These are phyloP conservation scores for Backusella sp. DNA, from an alignment of 192 early-diverging fungal genomes.

Conservation along the genomic window DNA sequence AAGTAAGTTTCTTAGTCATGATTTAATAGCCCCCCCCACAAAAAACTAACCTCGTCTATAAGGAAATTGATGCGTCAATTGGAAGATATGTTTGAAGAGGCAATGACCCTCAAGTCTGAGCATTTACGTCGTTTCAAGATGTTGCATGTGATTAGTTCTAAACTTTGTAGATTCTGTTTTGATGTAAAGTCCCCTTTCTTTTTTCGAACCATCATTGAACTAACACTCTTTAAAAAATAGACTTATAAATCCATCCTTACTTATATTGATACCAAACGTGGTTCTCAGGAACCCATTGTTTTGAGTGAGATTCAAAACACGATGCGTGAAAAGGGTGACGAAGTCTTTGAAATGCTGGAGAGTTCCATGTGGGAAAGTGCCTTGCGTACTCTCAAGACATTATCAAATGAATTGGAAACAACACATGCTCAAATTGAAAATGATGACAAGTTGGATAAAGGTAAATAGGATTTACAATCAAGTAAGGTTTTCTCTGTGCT, in stretches of 20 bases:
- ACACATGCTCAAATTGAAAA: conserved; percentile 49
- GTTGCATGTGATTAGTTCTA: conserved; percentile 43
- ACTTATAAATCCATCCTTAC: conserved; percentile 29
- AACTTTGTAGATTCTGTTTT: conserved; percentile 44
- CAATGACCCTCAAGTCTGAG: conserved; percentile 43
- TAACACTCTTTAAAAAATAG: conserved; percentile 10
- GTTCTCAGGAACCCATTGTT: conserved; percentile 36
- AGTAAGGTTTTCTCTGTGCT: too few relatives aligned
- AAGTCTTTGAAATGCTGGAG: conserved; percentile 54
- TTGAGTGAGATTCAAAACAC: conserved; percentile 50
- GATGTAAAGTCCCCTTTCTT: conserved; percentile 29
- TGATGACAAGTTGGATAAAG: conserved; percentile 50
- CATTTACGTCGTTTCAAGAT: conserved; percentile 44
- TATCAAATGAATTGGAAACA: conserved; percentile 44
- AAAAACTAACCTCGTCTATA: neutral
- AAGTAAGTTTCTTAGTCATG: conserved; percentile 27
- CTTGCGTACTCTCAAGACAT: conserved; percentile 43
- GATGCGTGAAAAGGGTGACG: conserved; percentile 52
- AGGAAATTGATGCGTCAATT: conserved; percentile 65
- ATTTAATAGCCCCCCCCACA: neutral
- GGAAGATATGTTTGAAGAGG: conserved; percentile 55
- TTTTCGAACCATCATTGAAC: too few relatives aligned
- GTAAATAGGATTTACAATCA: conserved; percentile 24
- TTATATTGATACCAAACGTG: conserved; percentile 47
- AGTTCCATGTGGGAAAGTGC: conserved; percentile 59